These are phyloP conservation scores for Penicillium sumatraense DNA, from an alignment of 2,329 filamentous ascomycete species.

Conservation along the genomic window DNA sequence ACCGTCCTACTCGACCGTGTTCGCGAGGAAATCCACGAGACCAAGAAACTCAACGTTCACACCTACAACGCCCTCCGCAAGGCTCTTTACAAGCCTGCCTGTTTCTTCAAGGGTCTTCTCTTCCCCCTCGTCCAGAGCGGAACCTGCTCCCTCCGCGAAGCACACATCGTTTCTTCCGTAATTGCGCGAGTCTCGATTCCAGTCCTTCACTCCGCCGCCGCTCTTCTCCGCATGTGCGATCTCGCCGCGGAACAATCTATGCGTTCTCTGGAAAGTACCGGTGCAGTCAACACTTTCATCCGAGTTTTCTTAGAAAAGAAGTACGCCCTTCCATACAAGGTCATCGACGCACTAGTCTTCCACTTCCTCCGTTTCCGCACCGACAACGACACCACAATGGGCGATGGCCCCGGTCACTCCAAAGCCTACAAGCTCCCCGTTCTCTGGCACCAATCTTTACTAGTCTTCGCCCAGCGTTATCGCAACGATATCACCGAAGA, in stretches of 20 bases:
- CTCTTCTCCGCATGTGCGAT: constrained; percentile 88
- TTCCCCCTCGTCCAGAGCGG: constrained; percentile 86
- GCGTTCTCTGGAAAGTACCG: constrained; percentile 76
- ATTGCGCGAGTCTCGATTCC: constrained; percentile 84
- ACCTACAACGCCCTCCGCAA: constrained; percentile 95
- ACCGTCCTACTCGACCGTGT: constrained; percentile 86
- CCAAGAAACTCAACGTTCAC: constrained; percentile 93
- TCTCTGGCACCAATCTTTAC: constrained; percentile 91
- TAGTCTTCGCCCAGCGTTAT: constrained; percentile 93
- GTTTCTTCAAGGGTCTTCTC: constrained; percentile 95
- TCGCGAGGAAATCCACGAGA: constrained; percentile 92
- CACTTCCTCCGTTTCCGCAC: constrained; percentile 91
- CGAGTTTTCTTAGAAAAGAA: constrained; percentile 93
- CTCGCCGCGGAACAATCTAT: constrained; percentile 90
- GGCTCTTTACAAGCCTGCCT: constrained; percentile 87
- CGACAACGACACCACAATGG: constrained; percentile 59
- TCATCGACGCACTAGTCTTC: constrained; percentile 92
- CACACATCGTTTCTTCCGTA: constrained; percentile 86
- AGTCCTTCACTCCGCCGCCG: constrained; percentile 89
- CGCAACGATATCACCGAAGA: constrained; percentile 96
- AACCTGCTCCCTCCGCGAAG: constrained; percentile 90
- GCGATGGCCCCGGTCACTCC: constrained; percentile 52
- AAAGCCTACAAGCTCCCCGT: constrained; percentile 75
- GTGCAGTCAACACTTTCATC: constrained; percentile 94
- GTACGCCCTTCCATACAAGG: constrained; percentile 92